Conservation (phyloP, 352 stramenopile genomes). For the Blastocystis sp. region DNA sequence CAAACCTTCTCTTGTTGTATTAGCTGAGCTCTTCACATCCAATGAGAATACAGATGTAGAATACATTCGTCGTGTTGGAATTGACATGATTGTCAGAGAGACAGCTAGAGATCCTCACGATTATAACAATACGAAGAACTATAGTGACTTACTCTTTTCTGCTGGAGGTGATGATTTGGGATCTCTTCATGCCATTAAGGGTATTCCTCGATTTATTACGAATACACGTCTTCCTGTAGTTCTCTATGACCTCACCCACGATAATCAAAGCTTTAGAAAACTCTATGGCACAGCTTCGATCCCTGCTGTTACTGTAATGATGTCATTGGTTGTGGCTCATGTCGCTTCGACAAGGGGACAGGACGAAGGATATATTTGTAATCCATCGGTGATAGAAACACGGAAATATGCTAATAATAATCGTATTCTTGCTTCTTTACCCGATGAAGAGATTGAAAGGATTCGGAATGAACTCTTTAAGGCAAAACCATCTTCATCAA, state of each 20-base stretch:
- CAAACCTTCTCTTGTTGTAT: constrained; percentile 54
- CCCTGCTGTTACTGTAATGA: constrained; percentile 46
- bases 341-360: constrained; percentile 64
- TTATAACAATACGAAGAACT: neutral
- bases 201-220: constrained; percentile 23
- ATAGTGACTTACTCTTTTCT: constrained; percentile 47
- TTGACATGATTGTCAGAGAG: constrained; percentile 68
- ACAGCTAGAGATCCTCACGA: neutral
- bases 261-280: constrained; percentile 62
- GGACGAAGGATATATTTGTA: constrained; percentile 44
- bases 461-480: neutral
- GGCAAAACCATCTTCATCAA: neutral
- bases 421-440: neutral
- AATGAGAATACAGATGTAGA: constrained; percentile 48
- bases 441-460: neutral
- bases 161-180: constrained; percentile 47
- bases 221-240: constrained; percentile 46
- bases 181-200: constrained; percentile 3
- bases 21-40: constrained; percentile 69
- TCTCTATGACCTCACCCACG: constrained; percentile 69
- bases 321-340: neutral
- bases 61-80: constrained; percentile 68
- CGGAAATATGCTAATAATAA: neutral
- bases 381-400: constrained; percentile 67
- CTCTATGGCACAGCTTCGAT: neutral